These are phyloP conservation scores for Zasmidium citrigriseum DNA, from an alignment of 2,329 filamentous ascomycete species.

Conservation along the genomic window DNA sequence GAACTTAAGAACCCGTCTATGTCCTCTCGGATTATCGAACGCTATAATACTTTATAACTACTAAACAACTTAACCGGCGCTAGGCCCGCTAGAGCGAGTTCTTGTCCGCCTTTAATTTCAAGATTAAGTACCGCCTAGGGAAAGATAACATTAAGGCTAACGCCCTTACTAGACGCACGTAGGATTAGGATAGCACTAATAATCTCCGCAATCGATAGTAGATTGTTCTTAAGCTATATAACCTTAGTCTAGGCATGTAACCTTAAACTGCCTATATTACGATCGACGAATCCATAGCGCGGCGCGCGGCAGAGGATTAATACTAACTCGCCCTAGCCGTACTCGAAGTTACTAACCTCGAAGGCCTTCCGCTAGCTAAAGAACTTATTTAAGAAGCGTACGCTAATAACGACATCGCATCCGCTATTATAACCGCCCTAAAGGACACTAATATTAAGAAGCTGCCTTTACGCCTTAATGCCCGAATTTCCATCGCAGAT, in stretches of 20 bases:
- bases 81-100: background rate
- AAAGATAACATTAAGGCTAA: background rate
- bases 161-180: background rate
- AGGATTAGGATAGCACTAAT: background rate
- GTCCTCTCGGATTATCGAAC: background rate
- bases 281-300: background rate
- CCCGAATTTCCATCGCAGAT: background rate
- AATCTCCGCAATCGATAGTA: background rate
- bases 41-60: background rate
- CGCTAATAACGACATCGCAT: background rate
- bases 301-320: background rate
- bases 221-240: background rate
- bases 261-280: background rate
- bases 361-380: background rate
- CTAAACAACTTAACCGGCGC: background rate
- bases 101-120: background rate
- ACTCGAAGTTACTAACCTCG: background rate
- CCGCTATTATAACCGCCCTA: background rate
- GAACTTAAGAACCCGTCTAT: background rate
- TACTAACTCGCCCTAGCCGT: background rate
- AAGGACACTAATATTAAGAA: background rate
- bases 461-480: background rate
- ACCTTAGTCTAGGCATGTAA: background rate
- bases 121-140: background rate
- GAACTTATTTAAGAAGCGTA: background rate